Evolutionary conservation across 108 stramenopile species (phyloP).

Genomic region (Epipyxis sp.): DNA sequence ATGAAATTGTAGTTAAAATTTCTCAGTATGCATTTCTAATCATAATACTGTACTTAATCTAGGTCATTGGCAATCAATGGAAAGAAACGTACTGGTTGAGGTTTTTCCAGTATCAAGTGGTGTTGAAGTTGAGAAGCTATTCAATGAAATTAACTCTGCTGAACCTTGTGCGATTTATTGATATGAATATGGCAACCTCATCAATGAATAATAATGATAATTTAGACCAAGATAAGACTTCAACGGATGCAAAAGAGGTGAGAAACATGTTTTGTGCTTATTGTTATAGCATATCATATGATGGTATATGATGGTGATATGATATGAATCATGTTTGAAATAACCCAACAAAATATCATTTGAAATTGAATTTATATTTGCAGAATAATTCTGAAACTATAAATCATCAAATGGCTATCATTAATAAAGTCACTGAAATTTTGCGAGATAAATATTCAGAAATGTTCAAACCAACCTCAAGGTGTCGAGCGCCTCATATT

Average conservation of each 20-base stretch:
- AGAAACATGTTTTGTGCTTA: neutral
- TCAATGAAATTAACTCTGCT: slow-evolving; percentile 78
- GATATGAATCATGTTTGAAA: no score
- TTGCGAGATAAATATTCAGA: slow-evolving; percentile 58
- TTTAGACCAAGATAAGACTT: neutral
- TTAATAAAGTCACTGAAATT: slow-evolving; percentile 60
- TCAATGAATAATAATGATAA: neutral
- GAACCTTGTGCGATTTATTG: slow-evolving; percentile 74
- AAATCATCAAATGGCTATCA: slow-evolving; percentile 45
- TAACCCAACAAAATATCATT: neutral
- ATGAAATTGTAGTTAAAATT: no score
- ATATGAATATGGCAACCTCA: slow-evolving; percentile 60
- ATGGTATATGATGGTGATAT: no score
- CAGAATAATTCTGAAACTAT: neutral
- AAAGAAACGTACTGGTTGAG: slow-evolving; percentile 60
- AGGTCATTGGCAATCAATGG: neutral
- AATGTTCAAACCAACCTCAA: slow-evolving; percentile 73
- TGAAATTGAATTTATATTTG: neutral
- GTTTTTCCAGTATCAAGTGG: slow-evolving; percentile 51
- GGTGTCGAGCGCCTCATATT: slow-evolving; percentile 74
- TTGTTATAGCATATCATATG: no score
- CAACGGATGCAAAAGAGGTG: neutral
- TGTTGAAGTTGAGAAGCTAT: slow-evolving; percentile 57
- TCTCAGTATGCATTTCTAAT: no score
- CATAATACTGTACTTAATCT: neutral